A percentile compares a stretch with the other conserved stretches of the same genome.
phyloP scores from a whole-genome alignment of 495 filamentous ascomycete genomes.

The Penicillium pancosmium region DNA sequence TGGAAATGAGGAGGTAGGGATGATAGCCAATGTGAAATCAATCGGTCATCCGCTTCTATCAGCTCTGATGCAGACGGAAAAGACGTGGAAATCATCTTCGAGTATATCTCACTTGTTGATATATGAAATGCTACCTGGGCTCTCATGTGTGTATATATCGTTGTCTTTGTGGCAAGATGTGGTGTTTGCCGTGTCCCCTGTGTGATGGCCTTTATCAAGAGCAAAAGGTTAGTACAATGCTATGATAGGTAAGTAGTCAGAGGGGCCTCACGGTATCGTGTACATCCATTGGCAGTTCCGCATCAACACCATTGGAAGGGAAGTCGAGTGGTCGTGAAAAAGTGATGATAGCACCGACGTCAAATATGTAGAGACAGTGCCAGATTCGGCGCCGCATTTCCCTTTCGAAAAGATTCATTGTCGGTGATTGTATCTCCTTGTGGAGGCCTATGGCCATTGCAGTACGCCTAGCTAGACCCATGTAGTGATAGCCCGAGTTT shows the following conservation, averaged over 20 bases:
- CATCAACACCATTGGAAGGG: conserved; percentile 20
- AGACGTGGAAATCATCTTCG: conserved; percentile 23
- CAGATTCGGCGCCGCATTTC: conserved; percentile 24
- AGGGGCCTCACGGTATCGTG: conserved; percentile 18
- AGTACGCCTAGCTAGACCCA: conserved; percentile 23
- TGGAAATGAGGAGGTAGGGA: conserved; percentile 15
- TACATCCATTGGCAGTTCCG: conserved; percentile 21
- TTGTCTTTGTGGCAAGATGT: conserved; percentile 13
- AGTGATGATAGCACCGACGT: conserved; percentile 23
- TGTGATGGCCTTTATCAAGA: conserved; percentile 17
- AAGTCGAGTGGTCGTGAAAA: conserved; percentile 27
- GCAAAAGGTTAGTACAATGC: background rate
- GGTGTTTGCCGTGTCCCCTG: conserved; percentile 10
- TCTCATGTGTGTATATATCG: conserved; percentile 22
- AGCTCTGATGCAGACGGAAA: conserved; percentile 21
- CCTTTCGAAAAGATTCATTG: conserved; percentile 7
- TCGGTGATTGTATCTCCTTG: conserved; percentile 21
- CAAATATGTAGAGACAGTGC: conserved; percentile 26
- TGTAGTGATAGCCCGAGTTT: conserved; percentile 28
- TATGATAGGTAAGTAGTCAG: background rate
- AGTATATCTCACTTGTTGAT: conserved; percentile 20
- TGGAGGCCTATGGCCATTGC: conserved; percentile 28
- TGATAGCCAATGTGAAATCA: conserved; percentile 19
- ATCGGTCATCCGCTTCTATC: conserved; percentile 20
- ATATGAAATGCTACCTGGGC: conserved; percentile 22